Conservation (phyloP, 495 filamentous ascomycete species). For the Lasiosphaeria hispida region DNA sequence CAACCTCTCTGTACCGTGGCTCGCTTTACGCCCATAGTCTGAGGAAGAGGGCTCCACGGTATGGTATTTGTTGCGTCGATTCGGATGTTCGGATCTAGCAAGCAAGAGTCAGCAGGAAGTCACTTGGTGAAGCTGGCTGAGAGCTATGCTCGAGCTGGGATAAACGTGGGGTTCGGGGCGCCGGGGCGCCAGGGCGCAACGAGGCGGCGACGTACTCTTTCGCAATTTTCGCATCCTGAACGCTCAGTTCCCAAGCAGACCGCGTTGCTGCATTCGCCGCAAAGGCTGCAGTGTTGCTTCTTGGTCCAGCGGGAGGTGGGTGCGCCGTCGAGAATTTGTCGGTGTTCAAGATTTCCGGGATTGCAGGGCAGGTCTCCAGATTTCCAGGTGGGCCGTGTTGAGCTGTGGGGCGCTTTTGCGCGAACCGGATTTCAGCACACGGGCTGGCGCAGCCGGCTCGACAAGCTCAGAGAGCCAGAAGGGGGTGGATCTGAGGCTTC, state of each 20-base stretch:
- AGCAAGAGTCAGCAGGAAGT: neutral
- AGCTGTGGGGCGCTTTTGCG: neutral
- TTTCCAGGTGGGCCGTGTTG: neutral
- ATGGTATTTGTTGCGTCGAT: constrained; percentile 20
- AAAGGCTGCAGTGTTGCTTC: neutral
- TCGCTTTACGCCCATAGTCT: constrained; percentile 31
- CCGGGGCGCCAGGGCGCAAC: neutral
- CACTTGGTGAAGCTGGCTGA: neutral
- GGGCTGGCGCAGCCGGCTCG: too few species aligned
- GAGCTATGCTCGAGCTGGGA: neutral
- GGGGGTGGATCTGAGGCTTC: too few species aligned
- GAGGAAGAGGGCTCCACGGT: constrained; percentile 25
- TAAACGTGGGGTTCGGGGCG: neutral
- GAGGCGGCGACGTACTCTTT: constrained; percentile 13
- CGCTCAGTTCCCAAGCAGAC: neutral
- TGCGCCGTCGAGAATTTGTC: neutral
- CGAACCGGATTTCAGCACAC: too few species aligned
- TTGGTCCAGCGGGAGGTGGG: neutral
- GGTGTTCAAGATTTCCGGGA: neutral
- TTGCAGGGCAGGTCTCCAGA: neutral
- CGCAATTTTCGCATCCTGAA: constrained; percentile 23
- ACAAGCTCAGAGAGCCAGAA: too few species aligned
- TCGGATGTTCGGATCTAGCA: neutral
- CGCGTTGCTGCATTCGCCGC: neutral
- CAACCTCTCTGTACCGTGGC: neutral